Evolutionary conservation across 208 protist species (phyloP), one percentile per base, ranked within the genome.

Genomic region (Entamoeba nuttalli): DNA sequence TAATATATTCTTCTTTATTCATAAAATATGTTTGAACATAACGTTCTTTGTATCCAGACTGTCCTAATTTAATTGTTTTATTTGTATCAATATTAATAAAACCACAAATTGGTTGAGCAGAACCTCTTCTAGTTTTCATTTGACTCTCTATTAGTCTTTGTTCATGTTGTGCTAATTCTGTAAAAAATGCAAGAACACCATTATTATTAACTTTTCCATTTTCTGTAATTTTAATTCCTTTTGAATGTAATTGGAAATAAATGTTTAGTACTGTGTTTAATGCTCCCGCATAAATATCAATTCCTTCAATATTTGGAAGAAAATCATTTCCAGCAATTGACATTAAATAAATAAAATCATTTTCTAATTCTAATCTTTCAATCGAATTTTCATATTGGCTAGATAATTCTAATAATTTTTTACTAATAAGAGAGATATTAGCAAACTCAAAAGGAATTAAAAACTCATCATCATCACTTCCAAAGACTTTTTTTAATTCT

Each of bases 241-340:
- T 25, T 14, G 30, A 1, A 73, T 21, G 52, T 1, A 30, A 11
- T 51, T 3, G 0, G 5, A 5, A 48, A 73, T 95, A 95, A 4
- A 51, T 9, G 52, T 73, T 73, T 5, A 53, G 30, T 25, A 95
- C 7, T 3, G 51, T 14, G 51, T 95, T 30, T 9, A 95, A 51
- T 35, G 19, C 17, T 15, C 94, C 52, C 5, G 44, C 7, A 2
- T 57, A 1, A 96, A 99, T 99, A 95, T 98, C 97, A 19, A 99
- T 94, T 2, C 97, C 98, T 44, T 98, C 98, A 62, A 99, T 97
- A 48, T 98, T 97, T 5, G 99, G 99, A 52, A 99, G 96, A 95
- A 99, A 99, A 96, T 99, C 99, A 97, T 99, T 99, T 9, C 99
- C 99, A 94, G 98, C 97, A 0, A 93, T 25, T 5, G 14, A 21